Evolutionary conservation across 1,284 basidiomycete species (phyloP).

Genomic region (Flammula alnicola): DNA sequence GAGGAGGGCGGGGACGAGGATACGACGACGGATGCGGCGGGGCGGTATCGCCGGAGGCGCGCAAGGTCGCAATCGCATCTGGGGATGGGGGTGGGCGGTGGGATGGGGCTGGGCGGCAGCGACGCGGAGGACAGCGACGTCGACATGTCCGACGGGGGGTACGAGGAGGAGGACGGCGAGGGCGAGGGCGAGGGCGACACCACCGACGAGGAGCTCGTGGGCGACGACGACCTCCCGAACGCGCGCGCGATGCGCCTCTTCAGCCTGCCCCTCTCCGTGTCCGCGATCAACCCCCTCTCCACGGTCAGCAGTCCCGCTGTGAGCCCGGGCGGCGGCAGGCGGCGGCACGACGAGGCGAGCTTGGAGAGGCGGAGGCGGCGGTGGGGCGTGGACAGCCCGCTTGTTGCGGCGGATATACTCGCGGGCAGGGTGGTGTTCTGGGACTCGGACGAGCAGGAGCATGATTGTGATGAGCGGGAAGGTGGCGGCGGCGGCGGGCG

Average conservation of each 20-base stretch:
- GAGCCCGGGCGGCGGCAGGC: conserved; percentile 38
- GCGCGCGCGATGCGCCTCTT: conserved; percentile 75
- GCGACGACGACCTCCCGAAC: conserved; percentile 71
- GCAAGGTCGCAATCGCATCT: not conserved
- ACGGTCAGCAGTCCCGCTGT: conserved; percentile 61
- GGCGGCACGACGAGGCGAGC: conserved; percentile 16
- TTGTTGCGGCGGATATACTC: conserved; percentile 69
- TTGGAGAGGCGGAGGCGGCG: conserved; percentile 12
- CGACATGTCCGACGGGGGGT: conserved; percentile 17
- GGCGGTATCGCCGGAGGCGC: not conserved
- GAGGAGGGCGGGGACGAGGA: conserved; percentile 13
- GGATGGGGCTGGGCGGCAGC: conserved; percentile 28
- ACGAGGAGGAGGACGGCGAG: conserved; percentile 48
- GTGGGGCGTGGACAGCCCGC: conserved; percentile 33
- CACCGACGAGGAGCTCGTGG: conserved; percentile 80
- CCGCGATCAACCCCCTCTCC: conserved; percentile 75
- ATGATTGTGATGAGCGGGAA: conserved; percentile 43
- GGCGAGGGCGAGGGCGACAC: conserved; percentile 66
- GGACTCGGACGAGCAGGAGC: conserved; percentile 44
- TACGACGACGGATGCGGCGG: conserved; percentile 17
- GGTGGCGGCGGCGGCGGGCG: conserved; percentile 23
- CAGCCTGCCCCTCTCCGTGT: conserved; percentile 59
- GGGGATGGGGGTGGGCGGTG: not conserved
- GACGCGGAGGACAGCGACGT: conserved; percentile 49
- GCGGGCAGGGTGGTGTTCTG: conserved; percentile 57